phyloP scores from a whole-genome alignment of 1,139 yeast species.

The Meyerozyma guilliermondii region DNA sequence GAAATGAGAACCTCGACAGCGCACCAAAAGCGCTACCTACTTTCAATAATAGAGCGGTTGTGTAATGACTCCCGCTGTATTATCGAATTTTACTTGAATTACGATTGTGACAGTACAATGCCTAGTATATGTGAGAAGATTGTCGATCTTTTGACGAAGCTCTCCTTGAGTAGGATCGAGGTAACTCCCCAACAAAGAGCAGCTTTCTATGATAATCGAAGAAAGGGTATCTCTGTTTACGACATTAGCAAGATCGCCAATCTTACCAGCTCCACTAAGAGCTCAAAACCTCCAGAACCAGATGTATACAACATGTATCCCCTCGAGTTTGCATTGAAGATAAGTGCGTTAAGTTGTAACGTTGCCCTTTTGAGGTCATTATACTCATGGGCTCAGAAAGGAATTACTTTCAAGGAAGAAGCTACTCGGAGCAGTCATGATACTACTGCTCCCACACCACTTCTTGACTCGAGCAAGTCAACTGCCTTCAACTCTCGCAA shows the following conservation, averaged over 20 bases:
- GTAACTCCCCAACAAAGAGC: constrained; percentile 65
- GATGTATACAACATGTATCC: constrained; percentile 57
- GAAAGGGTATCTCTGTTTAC: constrained; percentile 65
- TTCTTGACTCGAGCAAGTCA: constrained; percentile 34
- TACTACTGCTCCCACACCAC: constrained; percentile 15
- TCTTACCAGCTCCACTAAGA: constrained; percentile 63
- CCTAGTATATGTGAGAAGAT: constrained; percentile 83
- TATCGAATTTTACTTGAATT: constrained; percentile 88
- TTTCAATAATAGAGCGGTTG: constrained; percentile 71
- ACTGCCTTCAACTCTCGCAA: constrained; percentile 26
- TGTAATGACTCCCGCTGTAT: constrained; percentile 87
- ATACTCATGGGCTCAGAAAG: constrained; percentile 85
- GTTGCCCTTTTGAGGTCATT: constrained; percentile 81
- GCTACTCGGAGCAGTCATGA: constrained; percentile 6
- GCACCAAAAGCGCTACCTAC: constrained; percentile 85
- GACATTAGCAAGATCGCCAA: constrained; percentile 71
- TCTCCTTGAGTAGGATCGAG: constrained; percentile 69
- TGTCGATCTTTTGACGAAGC: constrained; percentile 70
- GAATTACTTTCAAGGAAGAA: constrained; percentile 24
- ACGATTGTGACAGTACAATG: constrained; percentile 84
- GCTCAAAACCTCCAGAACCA: constrained; percentile 58
- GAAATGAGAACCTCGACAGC: constrained; percentile 89
- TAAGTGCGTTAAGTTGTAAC: constrained; percentile 73
- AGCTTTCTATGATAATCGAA: constrained; percentile 58
- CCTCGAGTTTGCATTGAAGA: constrained; percentile 76